Conservation (phyloP, 805 yeast genomes). For the Candida ficus region DNA sequence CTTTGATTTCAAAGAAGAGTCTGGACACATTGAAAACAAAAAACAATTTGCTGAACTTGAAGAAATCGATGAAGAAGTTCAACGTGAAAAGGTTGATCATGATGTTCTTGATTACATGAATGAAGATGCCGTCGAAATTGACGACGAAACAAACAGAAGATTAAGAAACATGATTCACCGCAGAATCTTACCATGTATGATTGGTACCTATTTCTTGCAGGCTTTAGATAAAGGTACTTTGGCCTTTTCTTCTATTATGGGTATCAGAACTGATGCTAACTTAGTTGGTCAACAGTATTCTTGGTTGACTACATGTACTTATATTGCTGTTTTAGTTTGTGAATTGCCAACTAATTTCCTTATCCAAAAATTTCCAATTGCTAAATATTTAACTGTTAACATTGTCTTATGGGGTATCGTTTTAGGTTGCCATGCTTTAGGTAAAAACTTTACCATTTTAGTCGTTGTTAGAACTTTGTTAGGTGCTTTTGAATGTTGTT, state of each 20-base stretch:
- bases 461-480: slow-evolving; percentile 44
- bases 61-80: neutral
- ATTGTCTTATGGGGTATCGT: slow-evolving; percentile 46
- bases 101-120: slow-evolving; percentile 8
- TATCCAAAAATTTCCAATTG: slow-evolving; percentile 46
- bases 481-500: slow-evolving; percentile 46
- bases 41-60: neutral
- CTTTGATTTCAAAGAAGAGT: slow-evolving; percentile 6
- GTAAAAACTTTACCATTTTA: slow-evolving; percentile 40
- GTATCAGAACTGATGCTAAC: slow-evolving; percentile 32
- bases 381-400: slow-evolving; percentile 39
- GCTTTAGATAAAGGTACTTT: slow-evolving; percentile 38
- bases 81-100: slow-evolving; percentile 4
- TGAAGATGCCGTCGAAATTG: slow-evolving; percentile 25
- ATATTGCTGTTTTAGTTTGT: slow-evolving; percentile 10
- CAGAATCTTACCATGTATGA: slow-evolving; percentile 27
- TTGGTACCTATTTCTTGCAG: slow-evolving; percentile 33
- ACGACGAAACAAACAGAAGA: slow-evolving; percentile 27
- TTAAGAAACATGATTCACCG: slow-evolving; percentile 44
- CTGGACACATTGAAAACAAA: slow-evolving; percentile 2
- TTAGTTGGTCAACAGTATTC: slow-evolving; percentile 38
- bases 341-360: slow-evolving; percentile 22
- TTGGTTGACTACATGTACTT: slow-evolving; percentile 12
- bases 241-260: slow-evolving; percentile 40
- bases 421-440: slow-evolving; percentile 40